phyloP scores from a whole-genome alignment of 139 green algal species.

The Microglena sp. region DNA sequence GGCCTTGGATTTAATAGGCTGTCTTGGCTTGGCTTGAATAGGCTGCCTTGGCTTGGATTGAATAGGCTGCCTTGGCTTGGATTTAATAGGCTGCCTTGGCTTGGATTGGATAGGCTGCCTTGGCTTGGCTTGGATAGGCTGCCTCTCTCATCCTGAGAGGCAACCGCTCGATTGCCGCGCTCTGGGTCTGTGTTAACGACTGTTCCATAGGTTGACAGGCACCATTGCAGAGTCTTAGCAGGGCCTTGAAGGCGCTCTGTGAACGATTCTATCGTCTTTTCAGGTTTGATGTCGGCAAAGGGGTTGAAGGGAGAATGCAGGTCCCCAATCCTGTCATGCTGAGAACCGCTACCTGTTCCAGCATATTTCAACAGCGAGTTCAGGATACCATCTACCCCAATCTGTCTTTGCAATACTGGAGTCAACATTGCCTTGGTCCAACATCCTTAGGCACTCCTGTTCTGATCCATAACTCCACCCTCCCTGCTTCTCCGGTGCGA shows the following conservation, averaged over 20 bases:
- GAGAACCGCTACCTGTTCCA: slow-evolving; percentile 26
- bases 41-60: too few species aligned
- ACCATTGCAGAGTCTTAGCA: not conserved
- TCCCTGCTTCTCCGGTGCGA: not conserved
- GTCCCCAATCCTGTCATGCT: slow-evolving; percentile 1
- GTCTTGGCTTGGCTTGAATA: too few species aligned
- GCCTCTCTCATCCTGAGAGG: not conserved
- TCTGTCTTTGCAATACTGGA: not conserved
- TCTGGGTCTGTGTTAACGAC: not conserved
- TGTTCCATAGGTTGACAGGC: not conserved
- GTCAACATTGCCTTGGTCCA: slow-evolving; percentile 21
- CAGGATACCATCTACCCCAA: slow-evolving; percentile 40
- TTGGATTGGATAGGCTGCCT: too few species aligned
- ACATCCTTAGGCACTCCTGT: not conserved
- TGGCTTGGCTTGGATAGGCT: too few species aligned
- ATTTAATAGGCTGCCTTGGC: too few species aligned
- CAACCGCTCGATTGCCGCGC: slow-evolving; percentile 4
- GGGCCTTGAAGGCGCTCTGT: slow-evolving; percentile 13
- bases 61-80: too few species aligned
- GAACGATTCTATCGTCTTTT: slow-evolving; percentile 7
- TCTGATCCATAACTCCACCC: not conserved
- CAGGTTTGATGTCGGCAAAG: not conserved
- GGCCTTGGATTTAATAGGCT: too few species aligned
- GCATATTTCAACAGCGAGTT: slow-evolving; percentile 18
- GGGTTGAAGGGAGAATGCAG: slow-evolving; percentile 22